Percentiles rank a stretch among this genome's conserved stretches.
phyloP scores from a whole-genome alignment of 345 rosid species.

The Ricinus communis region DNA sequence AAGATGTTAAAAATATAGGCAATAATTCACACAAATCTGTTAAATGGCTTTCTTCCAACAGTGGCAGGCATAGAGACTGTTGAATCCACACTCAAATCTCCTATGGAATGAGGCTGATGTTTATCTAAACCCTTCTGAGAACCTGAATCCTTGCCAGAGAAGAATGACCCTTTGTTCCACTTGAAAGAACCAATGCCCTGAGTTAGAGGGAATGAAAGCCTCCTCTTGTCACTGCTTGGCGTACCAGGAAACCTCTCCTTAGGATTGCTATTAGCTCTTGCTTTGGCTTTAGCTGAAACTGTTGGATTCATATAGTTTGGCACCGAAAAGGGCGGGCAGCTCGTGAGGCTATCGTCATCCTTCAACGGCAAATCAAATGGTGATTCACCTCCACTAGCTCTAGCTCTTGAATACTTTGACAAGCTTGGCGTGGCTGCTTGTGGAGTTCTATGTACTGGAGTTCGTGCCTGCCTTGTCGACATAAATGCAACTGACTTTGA shows the following conservation, averaged over 20 bases:
- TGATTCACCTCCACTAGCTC: conserved; percentile 58
- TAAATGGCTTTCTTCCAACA: conserved; percentile 78
- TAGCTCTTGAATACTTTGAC: conserved; percentile 59
- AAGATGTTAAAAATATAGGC: conserved; percentile 12
- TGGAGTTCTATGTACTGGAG: conserved; percentile 44
- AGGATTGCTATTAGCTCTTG: conserved; percentile 67
- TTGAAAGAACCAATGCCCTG: conserved; percentile 74
- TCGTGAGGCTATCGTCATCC: conserved; percentile 92
- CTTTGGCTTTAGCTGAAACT: conserved; percentile 76
- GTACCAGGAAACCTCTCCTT: conserved; percentile 63
- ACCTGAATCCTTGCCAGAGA: conserved; percentile 56
- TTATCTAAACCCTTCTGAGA: conserved; percentile 32
- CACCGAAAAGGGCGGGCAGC: conserved; percentile 86
- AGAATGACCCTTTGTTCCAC: conserved; percentile 73
- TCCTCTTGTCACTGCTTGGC: conserved; percentile 69
- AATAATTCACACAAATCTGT: conserved; percentile 82
- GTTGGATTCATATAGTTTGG: conserved; percentile 94
- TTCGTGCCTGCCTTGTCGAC: conserved; percentile 44
- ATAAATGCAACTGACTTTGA: conserved; percentile 54
- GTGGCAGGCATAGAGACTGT: conserved; percentile 80
- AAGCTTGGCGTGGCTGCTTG: conserved; percentile 42
- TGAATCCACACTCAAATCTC: conserved; percentile 72
- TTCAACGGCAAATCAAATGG: conserved; percentile 53
- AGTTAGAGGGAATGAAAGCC: conserved; percentile 65
- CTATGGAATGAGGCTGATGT: conserved; percentile 39